Percentiles rank a stretch among this genome's conserved stretches.
phyloP scores from a whole-genome alignment of 371 early-diverging fungal species.

The Apophysomyces sp. region DNA sequence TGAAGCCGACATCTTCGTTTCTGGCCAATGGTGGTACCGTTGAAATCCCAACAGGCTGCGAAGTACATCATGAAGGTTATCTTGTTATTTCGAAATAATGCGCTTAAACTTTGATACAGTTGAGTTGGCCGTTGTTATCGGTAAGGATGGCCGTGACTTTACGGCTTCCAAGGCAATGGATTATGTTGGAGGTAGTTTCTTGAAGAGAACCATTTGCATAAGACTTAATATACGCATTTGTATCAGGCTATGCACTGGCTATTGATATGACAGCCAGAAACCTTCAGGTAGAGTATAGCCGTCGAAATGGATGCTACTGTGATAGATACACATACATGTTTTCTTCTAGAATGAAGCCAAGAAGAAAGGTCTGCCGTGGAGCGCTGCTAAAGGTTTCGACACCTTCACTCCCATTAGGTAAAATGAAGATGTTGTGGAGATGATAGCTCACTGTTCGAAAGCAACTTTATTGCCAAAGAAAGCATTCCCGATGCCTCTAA shows the following conservation, averaged over 20 bases:
- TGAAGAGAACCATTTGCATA: not conserved
- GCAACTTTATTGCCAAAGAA: conserved; percentile 79
- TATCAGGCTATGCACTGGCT: conserved; percentile 82
- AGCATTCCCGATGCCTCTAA: conserved; percentile 70
- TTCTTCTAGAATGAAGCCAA: conserved; percentile 72
- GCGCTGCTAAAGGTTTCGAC: conserved; percentile 93
- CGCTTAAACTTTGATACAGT: conserved; percentile 35
- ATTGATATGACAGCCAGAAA: conserved; percentile 94
- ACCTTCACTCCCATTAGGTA: conserved; percentile 91
- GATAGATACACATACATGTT: not conserved
- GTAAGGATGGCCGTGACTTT: conserved; percentile 81
- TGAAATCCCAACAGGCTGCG: conserved; percentile 77
- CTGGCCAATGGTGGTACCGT: conserved; percentile 70
- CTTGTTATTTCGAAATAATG: not conserved
- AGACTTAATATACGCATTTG: not conserved
- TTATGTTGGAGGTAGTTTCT: conserved; percentile 58
- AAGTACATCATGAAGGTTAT: conserved; percentile 87
- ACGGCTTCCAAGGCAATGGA: conserved; percentile 58
- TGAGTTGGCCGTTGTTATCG: conserved; percentile 93
- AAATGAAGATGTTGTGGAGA: not conserved
- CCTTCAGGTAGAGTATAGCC: conserved; percentile 53
- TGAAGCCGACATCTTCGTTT: conserved; percentile 93
- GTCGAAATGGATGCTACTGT: not conserved
- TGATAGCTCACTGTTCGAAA: conserved; percentile 11
- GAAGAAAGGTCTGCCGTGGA: conserved; percentile 87